Base-by-base conservation (phyloP, 306 rosid genomes). In the Dicorynia guianensis region DNA sequence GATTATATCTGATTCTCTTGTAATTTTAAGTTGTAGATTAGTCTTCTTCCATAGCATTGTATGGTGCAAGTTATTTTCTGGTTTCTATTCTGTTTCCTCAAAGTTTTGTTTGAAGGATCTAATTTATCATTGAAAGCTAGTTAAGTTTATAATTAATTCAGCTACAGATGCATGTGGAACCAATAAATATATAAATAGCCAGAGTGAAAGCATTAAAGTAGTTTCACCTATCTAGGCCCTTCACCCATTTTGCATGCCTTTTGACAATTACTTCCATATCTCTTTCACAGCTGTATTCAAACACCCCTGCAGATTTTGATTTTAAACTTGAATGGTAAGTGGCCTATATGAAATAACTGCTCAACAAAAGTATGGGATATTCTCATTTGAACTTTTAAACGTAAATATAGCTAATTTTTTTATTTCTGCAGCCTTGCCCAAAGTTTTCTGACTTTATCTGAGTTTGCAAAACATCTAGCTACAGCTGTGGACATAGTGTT, bases 251-350 rank as follows among this genome's bases (percentile, higher is more conserved):
- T n/a, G 8, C 66, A 11, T 59, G 55, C 18, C 47, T 61, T 60
- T 4, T 55, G 61, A 52, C 30, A 67, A 75, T 33, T 25, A 7
- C 63, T 63, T 71, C 34, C 39, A 7, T 36, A 52, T 79, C 17
- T 36, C 71, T 40, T 56, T 72, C 49, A 46, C 84, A 94, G 98
- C 80, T 92, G 38, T 94, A 94, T 85, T 94, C 98, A 40, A 94
- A 94, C 86, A 94, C 98, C 34, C 98, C 98, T 0, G 88, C 96
- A 7, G 98, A 94, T 82, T 94, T 94, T 84, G 98, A 94, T 86
- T 94, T 91, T 86, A 94, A 94, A 87, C 90, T 94, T 49, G 94
- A 86, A 85, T 90, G 94, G 98, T 87, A 55, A 70, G 82, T 59
- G 39, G 3, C 76, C 47, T 17, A 25, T 2, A 63, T n/a, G 43